A percentile compares a stretch with the other conserved stretches of the same genome.
Conservation (phyloP, 2,329 filamentous ascomycete genomes). For the Stemphylium lycopersici region DNA sequence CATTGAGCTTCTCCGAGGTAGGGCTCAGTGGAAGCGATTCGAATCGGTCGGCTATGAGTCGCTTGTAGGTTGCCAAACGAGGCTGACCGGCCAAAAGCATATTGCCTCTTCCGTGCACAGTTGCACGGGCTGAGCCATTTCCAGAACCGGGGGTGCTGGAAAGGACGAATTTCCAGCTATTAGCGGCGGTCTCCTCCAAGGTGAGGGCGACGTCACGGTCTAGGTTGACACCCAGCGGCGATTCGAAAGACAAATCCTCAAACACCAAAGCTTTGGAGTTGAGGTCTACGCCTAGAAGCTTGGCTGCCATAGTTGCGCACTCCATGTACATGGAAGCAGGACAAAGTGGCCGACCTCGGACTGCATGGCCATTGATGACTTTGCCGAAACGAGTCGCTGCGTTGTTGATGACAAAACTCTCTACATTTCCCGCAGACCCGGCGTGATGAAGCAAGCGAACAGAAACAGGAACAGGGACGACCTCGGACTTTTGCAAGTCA, state of each 20-base stretch:
- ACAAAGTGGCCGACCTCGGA: constrained; percentile 19
- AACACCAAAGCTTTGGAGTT: constrained; percentile 7
- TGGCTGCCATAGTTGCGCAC: constrained; percentile 19
- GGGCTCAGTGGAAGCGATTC: constrained; percentile 1
- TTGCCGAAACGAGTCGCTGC: constrained; percentile 14
- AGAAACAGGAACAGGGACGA: background rate
- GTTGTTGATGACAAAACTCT: constrained; percentile 17
- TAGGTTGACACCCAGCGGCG: constrained; percentile 13
- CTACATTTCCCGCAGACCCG: background rate
- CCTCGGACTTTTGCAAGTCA: background rate
- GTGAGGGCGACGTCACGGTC: constrained; percentile 7
- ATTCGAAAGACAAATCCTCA: constrained; percentile 15
- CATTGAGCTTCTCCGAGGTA: constrained; percentile 15
- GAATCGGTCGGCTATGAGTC: constrained; percentile 13
- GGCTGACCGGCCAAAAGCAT: constrained; percentile 3
- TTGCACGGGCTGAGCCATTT: constrained; percentile 1
- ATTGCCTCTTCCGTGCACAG: constrained; percentile 11
- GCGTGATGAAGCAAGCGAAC: constrained; percentile 4
- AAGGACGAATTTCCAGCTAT: constrained; percentile 8
- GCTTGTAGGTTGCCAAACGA: constrained; percentile 15
- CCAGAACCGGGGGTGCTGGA: constrained; percentile 3
- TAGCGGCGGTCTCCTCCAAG: background rate
- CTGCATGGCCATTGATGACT: constrained; percentile 23
- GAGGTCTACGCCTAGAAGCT: constrained; percentile 4
- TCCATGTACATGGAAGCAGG: constrained; percentile 32